Conservation (phyloP, 2,329 filamentous ascomycete genomes). For the Ophiostoma himal-ulmi region DNA sequence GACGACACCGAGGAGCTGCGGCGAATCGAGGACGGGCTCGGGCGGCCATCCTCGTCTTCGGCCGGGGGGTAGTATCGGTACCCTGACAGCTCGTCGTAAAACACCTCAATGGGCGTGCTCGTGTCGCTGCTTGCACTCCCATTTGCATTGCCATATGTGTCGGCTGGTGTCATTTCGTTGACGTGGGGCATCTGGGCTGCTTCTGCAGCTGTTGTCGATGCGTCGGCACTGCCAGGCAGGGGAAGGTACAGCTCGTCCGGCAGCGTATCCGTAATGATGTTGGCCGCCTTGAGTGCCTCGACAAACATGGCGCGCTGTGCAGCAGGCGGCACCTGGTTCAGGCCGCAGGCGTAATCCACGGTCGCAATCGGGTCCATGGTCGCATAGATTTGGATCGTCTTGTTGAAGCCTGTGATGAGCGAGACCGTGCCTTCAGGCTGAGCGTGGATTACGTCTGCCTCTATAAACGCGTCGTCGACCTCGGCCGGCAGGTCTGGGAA, state of each 20-base stretch:
- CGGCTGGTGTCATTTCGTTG: not conserved
- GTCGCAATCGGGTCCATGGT: conserved; percentile 74
- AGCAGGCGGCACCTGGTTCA: conserved; percentile 69
- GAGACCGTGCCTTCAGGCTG: conserved; percentile 65
- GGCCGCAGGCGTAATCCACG: conserved; percentile 77
- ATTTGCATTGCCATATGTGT: not conserved
- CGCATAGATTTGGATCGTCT: conserved; percentile 69
- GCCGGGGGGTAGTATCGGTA: conserved; percentile 48
- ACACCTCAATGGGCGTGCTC: conserved; percentile 25
- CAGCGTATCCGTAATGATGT: conserved; percentile 60
- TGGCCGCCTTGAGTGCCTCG: conserved; percentile 64
- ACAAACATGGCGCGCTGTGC: conserved; percentile 69
- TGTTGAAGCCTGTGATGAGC: conserved; percentile 72
- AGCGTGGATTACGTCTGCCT: conserved; percentile 60
- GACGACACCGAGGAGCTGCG: conserved; percentile 1
- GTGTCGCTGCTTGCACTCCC: not conserved
- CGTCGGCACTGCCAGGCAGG: conserved; percentile 15
- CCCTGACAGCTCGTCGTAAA: conserved; percentile 42
- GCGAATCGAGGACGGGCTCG: conserved; percentile 32
- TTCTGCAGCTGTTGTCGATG: not conserved
- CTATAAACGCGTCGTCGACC: conserved; percentile 78
- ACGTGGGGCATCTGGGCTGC: not conserved
- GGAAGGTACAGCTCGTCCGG: conserved; percentile 55
- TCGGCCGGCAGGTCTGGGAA: conserved; percentile 72
- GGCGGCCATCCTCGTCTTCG: conserved; percentile 21